A percentile compares a stretch with the other conserved stretches of the same genome.
Conservation (phyloP, 106 monocot species). For the Chionographis japonica region DNA sequence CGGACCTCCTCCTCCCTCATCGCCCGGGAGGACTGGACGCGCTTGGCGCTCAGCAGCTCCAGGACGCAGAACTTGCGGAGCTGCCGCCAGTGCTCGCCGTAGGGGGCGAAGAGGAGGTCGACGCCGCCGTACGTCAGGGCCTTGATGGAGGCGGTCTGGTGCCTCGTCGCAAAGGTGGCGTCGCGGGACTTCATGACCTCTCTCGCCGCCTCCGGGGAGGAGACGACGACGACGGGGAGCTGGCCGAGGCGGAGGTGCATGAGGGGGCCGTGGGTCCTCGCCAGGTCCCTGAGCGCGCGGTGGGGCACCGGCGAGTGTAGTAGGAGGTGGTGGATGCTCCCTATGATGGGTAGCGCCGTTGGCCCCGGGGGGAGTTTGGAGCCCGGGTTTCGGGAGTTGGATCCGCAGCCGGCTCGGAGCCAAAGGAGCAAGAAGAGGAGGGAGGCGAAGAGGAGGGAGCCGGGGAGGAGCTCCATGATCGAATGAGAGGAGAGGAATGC, state of each 20-base stretch:
- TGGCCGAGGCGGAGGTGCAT: conserved; percentile 28
- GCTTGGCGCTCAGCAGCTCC: conserved; percentile 27
- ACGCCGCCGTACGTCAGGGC: conserved; percentile 4
- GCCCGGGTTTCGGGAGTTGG: too few species aligned
- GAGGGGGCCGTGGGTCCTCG: conserved; percentile 12
- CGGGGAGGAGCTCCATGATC: too few species aligned
- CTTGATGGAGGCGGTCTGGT: neutral
- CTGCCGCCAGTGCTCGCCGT: conserved; percentile 31
- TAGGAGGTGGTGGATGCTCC: conserved; percentile 9
- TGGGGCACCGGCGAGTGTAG: neutral
- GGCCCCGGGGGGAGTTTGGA: conserved; percentile 13
- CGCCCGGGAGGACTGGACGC: conserved; percentile 29
- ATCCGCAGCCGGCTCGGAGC: too few species aligned
- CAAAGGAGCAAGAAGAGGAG: too few species aligned
- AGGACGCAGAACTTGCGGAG: conserved; percentile 30
- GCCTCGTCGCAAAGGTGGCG: conserved; percentile 13
- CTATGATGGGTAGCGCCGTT: conserved; percentile 8
- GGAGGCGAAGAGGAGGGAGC: too few species aligned
- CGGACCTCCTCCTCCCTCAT: conserved; percentile 27
- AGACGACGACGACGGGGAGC: conserved; percentile 13
- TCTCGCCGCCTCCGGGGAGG: conserved; percentile 13
- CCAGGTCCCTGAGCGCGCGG: neutral
- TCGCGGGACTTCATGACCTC: conserved; percentile 30
- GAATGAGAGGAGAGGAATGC: conserved; percentile 32
- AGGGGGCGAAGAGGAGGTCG: conserved; percentile 15